phyloP scores from a whole-genome alignment of 306 rosid genomes.

The Vigna trinervia region DNA sequence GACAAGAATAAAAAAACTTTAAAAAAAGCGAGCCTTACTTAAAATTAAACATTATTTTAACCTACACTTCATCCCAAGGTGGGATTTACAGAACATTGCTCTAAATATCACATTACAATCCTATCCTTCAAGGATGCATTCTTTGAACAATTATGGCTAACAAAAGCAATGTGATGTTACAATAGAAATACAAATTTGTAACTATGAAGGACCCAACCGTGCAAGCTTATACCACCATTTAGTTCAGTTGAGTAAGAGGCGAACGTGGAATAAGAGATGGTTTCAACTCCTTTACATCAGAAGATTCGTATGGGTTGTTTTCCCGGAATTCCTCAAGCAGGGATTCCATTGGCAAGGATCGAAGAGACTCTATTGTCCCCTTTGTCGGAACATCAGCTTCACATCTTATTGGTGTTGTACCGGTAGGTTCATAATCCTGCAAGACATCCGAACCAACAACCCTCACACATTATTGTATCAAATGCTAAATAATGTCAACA shows the following conservation, averaged over 20 bases:
- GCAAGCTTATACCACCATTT: slow-evolving; percentile 1
- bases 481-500: background rate
- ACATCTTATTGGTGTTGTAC: slow-evolving; percentile 67
- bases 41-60: slow-evolving; percentile 50
- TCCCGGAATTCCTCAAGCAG: slow-evolving; percentile 91
- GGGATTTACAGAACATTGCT: slow-evolving; percentile 58
- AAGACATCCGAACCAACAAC: slow-evolving; percentile 16
- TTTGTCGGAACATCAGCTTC: slow-evolving; percentile 80
- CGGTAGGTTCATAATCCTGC: slow-evolving; percentile 93
- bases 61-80: slow-evolving; percentile 63
- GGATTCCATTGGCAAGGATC: slow-evolving; percentile 83
- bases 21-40: slow-evolving; percentile 8
- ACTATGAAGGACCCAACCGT: slow-evolving; percentile 12
- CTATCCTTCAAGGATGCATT: background rate
- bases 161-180: slow-evolving; percentile 49
- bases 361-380: slow-evolving; percentile 81
- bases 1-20: background rate
- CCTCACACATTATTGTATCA: background rate
- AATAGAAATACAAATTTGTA: slow-evolving; percentile 58
- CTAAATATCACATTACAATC: slow-evolving; percentile 40
- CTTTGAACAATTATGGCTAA: slow-evolving; percentile 31
- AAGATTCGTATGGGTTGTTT: slow-evolving; percentile 67
- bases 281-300: slow-evolving; percentile 73
- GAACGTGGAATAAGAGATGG: slow-evolving; percentile 94
- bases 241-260: slow-evolving; percentile 78